Evolutionary conservation across 306 rosid species (phyloP).

Genomic region (Malus sylvestris): DNA sequence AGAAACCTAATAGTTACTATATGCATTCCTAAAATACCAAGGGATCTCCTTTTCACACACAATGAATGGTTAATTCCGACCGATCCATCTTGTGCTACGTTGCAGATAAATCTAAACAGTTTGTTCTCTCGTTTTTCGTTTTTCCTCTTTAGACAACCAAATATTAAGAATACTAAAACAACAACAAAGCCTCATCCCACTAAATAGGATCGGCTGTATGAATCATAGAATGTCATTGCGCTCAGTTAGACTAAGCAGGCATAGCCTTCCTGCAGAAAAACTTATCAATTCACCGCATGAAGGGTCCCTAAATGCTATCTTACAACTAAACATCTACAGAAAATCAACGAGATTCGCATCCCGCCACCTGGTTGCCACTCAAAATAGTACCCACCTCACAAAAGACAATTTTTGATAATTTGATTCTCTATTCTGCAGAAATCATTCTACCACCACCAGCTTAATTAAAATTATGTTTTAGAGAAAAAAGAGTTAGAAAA

Average conservation of each 20-base stretch:
- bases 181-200: too few species aligned
- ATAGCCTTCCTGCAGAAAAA: background rate
- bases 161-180: background rate
- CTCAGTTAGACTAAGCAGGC: background rate
- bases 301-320: background rate
- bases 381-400: background rate
- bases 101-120: background rate
- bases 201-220: accelerated
- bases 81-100: background rate
- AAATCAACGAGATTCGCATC: background rate
- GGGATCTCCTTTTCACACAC: background rate
- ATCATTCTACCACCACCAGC: background rate
- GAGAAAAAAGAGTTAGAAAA: background rate
- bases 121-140: background rate
- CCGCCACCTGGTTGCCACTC: background rate
- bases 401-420: background rate
- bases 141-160: background rate
- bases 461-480: too few species aligned
- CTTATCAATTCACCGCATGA: background rate
- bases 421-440: background rate
- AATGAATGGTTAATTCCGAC: background rate
- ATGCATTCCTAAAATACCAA: background rate
- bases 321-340: background rate
- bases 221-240: accelerated
- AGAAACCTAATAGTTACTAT: background rate